A percentile compares a stretch with the other conserved stretches of the same genome.
phyloP scores from a whole-genome alignment of 108 stramenopile genomes.

The Cyclotella atomus region DNA sequence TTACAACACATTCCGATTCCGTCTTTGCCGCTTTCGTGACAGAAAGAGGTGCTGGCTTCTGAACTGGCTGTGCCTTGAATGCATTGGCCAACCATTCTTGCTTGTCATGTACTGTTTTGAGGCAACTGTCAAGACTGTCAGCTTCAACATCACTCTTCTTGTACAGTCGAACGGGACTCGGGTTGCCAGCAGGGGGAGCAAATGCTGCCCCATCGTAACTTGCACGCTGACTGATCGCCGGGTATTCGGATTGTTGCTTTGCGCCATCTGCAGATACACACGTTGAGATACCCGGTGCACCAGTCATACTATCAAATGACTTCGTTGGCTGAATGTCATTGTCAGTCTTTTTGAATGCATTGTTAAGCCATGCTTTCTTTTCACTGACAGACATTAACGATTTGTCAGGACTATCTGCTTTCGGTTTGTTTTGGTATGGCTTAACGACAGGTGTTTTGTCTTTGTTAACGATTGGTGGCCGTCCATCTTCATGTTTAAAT shows the following conservation, averaged over 20 bases:
- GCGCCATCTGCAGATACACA: conserved; percentile 14
- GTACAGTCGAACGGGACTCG: conserved; percentile 28
- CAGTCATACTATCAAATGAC: conserved; percentile 17
- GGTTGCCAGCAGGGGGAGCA: background rate
- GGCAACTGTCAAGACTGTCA: conserved; percentile 8
- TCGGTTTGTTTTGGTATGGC: conserved; percentile 32
- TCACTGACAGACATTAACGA: conserved; percentile 33
- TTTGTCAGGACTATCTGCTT: conserved; percentile 19
- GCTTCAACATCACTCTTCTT: background rate
- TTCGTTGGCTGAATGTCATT: conserved; percentile 1
- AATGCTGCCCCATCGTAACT: conserved; percentile 26
- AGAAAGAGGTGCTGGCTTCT: background rate
- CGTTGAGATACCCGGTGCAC: conserved; percentile 4
- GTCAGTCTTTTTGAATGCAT: conserved; percentile 45
- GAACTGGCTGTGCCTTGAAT: conserved; percentile 51
- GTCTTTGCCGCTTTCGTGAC: no score
- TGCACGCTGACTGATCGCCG: conserved; percentile 4
- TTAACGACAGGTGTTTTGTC: conserved; percentile 1
- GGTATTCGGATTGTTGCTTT: background rate
- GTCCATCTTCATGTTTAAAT: conserved; percentile 32
- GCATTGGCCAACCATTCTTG: conserved; percentile 72
- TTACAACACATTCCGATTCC: no score
- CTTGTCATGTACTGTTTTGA: conserved; percentile 68
- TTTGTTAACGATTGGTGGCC: conserved; percentile 1
- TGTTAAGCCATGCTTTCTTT: conserved; percentile 51